Percentiles rank a stretch among this genome's conserved stretches.
These are phyloP conservation scores for Tetradesmus lagerheimii DNA, from an alignment of 139 green algal genomes.

Conservation along the genomic window DNA sequence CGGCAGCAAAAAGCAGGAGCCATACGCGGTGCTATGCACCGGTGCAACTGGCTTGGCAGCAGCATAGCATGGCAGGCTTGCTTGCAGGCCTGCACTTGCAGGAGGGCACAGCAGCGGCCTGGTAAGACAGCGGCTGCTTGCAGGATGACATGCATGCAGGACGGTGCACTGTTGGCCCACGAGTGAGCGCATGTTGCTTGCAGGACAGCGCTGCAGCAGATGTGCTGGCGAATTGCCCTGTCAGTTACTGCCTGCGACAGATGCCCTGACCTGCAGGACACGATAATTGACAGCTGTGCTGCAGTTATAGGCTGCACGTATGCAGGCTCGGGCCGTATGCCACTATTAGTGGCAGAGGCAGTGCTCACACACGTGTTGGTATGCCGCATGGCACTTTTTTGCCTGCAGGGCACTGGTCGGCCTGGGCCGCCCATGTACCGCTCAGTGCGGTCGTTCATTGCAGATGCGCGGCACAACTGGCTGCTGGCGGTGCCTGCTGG, in stretches of 20 bases:
- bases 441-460: conserved; percentile 69
- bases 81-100: background rate
- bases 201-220: background rate
- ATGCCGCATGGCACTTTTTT: background rate
- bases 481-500: conserved; percentile 87
- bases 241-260: too few relatives aligned
- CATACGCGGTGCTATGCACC: too few relatives aligned
- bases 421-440: conserved; percentile 77
- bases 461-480: conserved; percentile 84
- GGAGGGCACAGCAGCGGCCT: background rate
- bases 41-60: background rate
- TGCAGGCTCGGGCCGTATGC: too few relatives aligned
- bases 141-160: background rate
- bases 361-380: background rate
- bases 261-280: too few relatives aligned
- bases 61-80: background rate
- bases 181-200: background rate
- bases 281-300: too few relatives aligned
- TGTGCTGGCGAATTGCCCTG: too few relatives aligned
- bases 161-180: too few relatives aligned
- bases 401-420: conserved; percentile 77
- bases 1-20: too few relatives aligned
- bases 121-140: background rate
- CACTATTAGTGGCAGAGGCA: background rate
- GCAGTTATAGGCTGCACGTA: too few relatives aligned